Evolutionary conservation across 31 red algal genomes (phyloP).

Genomic region (Asparagopsis taxiformis): DNA sequence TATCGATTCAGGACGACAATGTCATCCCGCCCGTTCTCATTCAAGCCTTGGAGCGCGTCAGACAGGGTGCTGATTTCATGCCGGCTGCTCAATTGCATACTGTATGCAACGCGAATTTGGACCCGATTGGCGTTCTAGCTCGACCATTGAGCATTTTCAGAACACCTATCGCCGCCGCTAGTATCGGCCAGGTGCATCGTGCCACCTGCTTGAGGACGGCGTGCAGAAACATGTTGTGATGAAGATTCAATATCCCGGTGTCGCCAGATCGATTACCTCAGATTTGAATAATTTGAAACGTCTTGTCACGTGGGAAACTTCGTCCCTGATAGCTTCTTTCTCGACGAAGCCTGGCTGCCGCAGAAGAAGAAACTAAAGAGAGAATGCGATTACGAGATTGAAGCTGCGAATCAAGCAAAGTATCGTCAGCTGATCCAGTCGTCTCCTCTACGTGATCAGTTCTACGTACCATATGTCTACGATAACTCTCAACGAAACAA

Average conservation of each 20-base stretch:
- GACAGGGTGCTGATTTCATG: constrained; percentile 76
- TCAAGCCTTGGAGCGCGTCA: constrained; percentile 50
- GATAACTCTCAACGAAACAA: constrained; percentile 33
- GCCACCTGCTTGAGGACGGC: constrained; percentile 14
- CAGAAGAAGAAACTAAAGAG: constrained; percentile 63
- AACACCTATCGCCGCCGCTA: constrained; percentile 68
- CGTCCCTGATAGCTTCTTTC: too few relatives aligned
- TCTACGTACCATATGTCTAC: constrained; percentile 53
- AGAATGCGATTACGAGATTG: constrained; percentile 78
- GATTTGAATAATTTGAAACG: constrained; percentile 75
- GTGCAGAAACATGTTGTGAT: constrained; percentile 42
- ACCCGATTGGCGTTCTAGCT: constrained; percentile 33
- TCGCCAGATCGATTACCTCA: constrained; percentile 59
- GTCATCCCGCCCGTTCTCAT: constrained; percentile 51
- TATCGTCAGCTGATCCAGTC: constrained; percentile 26
- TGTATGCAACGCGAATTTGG: constrained; percentile 48
- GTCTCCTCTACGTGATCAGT: constrained; percentile 27
- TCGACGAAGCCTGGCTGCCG: constrained; percentile 49
- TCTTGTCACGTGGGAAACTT: constrained; percentile 41
- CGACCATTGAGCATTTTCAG: constrained; percentile 38
- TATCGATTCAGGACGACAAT: constrained; percentile 72
- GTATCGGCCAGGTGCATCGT: constrained; percentile 85
- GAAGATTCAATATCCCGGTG: constrained; percentile 93
- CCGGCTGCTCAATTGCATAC: constrained; percentile 49
- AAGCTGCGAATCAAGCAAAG: constrained; percentile 62